Percentiles rank a stretch among this genome's conserved stretches.
These are phyloP conservation scores for Rehmannia glutinosa DNA, from an alignment of 257 asterid species.

Conservation along the genomic window DNA sequence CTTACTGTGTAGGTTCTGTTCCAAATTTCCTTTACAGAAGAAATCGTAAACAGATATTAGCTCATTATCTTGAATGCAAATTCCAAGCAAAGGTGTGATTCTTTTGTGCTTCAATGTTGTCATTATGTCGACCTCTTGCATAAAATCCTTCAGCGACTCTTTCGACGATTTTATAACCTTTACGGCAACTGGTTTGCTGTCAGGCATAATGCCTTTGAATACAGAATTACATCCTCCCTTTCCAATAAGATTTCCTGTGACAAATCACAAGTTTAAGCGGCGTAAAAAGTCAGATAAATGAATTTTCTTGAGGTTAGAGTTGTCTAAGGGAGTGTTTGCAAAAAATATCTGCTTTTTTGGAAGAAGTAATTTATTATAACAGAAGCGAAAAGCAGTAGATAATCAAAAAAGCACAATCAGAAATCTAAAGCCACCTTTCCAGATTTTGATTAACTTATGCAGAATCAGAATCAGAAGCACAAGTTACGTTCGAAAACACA, in stretches of 20 bases:
- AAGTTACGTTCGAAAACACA: no score
- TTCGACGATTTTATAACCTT: conserved; percentile 58
- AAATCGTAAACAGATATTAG: conserved; percentile 71
- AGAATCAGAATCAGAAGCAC: no score
- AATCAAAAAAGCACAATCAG: no score
- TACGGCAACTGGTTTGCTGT: conserved; percentile 68
- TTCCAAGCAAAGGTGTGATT: conserved; percentile 64
- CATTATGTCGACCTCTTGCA: conserved; percentile 73
- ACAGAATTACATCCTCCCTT: conserved; percentile 82
- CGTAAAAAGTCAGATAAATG: no score
- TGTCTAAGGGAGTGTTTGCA: no score
- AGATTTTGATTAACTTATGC: no score
- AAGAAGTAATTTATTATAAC: no score
- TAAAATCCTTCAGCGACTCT: conserved; percentile 59
- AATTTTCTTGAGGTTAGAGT: no score
- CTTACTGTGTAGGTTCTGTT: conserved; percentile 79
- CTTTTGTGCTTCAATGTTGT: conserved; percentile 66
- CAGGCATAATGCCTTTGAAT: conserved; percentile 68
- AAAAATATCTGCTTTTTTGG: no score
- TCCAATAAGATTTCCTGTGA: conserved; percentile 74
- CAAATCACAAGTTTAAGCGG: no score
- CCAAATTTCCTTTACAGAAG: conserved; percentile 68
- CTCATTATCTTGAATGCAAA: conserved; percentile 50
- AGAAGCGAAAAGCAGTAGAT: no score
- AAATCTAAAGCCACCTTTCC: no score